Base-by-base conservation (phyloP, 1,139 yeast species). In the Lizanozyma gosingica region DNA sequence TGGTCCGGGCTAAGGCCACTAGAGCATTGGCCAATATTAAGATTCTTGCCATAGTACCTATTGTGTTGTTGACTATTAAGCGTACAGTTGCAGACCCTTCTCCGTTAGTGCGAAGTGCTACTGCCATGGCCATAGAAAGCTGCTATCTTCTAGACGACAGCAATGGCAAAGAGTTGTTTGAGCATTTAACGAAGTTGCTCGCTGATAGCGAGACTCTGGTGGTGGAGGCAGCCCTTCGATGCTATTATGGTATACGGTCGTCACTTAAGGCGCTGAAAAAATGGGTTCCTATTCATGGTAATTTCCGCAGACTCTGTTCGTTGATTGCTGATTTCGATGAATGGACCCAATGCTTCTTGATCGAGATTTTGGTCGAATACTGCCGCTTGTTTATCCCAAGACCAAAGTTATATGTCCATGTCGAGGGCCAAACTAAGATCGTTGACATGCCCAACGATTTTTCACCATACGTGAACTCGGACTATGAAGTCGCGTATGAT, bases 11-110 rank as follows among this genome's bases (percentile, higher is more conserved):
- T 2, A 65, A 83, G 43, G 83, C 95, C 0, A 73, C 94, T 39
- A 72, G 92, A 41, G 81, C 90, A 6, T 71, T 94, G 53, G 78
- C 94, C 2, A 88, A 92, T 9, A 83, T 94, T 41, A 71, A 79
- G 36, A 85, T 92, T 18, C 74, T 84, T 1, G 83, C 92, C 3
- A 81, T 94, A 39, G 73, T 82, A 17, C 94, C 95, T 0, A 86
- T 94, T 39, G 71, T 90, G 15, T 56, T 82, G 6, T 68, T 88
- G 39, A 83, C 94, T 35, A 70, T 92, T 47, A 81, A 80, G 48
- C 76, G 85, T 52, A 71, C 85, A 3, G 61, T 76, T 3, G 61
- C 73, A 6, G 99, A 94, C 55, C 73, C 82, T 3, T 79, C 94
- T 2, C 80, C 95, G 0, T 56, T 73, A 18, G 98, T 92, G 3